phyloP scores from a whole-genome alignment of 768 basidiomycete species.

The Leccinum incarnatum region DNA sequence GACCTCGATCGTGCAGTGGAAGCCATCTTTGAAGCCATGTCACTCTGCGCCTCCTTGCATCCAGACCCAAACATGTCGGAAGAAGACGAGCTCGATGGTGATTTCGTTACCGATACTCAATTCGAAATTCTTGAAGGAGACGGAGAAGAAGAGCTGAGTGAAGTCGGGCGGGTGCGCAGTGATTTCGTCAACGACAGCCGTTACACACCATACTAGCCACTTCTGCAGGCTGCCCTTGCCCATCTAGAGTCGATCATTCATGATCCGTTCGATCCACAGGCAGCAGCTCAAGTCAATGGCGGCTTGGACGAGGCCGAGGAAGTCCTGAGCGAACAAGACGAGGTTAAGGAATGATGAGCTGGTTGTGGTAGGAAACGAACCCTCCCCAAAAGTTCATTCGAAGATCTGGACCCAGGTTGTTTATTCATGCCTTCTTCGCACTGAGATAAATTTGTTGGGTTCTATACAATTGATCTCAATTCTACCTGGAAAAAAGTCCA shows the following conservation, averaged over 20 bases:
- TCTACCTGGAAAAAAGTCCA: neutral
- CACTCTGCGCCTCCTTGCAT: conserved; percentile 80
- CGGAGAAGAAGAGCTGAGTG: conserved; percentile 71
- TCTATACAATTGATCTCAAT: neutral
- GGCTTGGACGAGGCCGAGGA: conserved; percentile 13
- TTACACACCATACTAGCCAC: conserved; percentile 81
- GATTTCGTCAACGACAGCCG: conserved; percentile 76
- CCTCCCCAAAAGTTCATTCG: neutral
- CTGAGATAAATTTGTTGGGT: neutral
- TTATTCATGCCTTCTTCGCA: too few species aligned
- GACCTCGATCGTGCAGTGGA: conserved; percentile 53
- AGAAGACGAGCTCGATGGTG: conserved; percentile 49
- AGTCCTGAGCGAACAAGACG: conserved; percentile 13
- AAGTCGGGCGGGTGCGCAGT: conserved; percentile 92
- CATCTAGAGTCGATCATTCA: conserved; percentile 82
- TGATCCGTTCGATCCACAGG: conserved; percentile 39
- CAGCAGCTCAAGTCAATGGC: conserved; percentile 16
- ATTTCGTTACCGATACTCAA: conserved; percentile 49
- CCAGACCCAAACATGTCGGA: conserved; percentile 55
- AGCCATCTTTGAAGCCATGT: conserved; percentile 82
- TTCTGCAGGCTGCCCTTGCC: conserved; percentile 68
- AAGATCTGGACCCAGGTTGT: neutral
- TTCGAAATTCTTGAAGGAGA: conserved; percentile 54
- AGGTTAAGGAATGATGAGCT: conserved; percentile 8
- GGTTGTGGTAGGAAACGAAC: neutral